A percentile compares a stretch with the other conserved stretches of the same genome.
Evolutionary conservation across 2,329 filamentous ascomycete species (phyloP).

Genomic region (Fulvia fulva): DNA sequence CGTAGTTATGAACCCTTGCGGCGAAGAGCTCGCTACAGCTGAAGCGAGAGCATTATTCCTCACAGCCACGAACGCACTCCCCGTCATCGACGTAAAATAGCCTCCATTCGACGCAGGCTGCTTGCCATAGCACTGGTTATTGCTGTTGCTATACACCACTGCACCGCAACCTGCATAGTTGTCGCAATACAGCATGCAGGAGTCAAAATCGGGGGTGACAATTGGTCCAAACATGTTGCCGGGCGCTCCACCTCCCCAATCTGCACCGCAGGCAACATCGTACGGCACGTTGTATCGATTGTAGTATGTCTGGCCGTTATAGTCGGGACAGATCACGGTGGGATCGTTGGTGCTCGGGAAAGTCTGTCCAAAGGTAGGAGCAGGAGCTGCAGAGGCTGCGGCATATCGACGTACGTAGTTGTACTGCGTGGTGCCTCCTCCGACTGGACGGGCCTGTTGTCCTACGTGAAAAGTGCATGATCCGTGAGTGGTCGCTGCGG

Average conservation of each 20-base stretch:
- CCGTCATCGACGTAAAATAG: neutral
- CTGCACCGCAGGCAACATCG: neutral
- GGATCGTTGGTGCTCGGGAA: neutral
- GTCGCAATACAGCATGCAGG: neutral
- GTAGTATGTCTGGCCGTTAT: neutral
- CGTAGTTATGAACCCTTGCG: no score
- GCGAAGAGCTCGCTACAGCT: no score
- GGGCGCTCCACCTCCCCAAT: neutral
- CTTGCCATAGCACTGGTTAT: neutral
- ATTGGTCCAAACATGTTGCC: neutral
- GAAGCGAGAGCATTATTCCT: neutral
- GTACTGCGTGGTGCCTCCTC: neutral
- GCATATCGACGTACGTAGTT: neutral
- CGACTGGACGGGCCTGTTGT: neutral
- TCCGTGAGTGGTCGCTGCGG: neutral
- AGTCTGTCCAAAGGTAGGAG: neutral
- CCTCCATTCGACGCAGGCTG: neutral
- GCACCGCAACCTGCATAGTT: neutral
- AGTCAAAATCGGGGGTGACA: neutral
- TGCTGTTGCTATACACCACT: neutral
- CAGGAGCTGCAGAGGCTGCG: neutral
- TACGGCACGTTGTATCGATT: neutral
- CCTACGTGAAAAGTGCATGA: neutral
- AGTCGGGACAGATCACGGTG: neutral
- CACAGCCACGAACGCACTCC: neutral